Evolutionary conservation across 257 asterid species (phyloP).

Genomic region (Solanum medicagineum): DNA sequence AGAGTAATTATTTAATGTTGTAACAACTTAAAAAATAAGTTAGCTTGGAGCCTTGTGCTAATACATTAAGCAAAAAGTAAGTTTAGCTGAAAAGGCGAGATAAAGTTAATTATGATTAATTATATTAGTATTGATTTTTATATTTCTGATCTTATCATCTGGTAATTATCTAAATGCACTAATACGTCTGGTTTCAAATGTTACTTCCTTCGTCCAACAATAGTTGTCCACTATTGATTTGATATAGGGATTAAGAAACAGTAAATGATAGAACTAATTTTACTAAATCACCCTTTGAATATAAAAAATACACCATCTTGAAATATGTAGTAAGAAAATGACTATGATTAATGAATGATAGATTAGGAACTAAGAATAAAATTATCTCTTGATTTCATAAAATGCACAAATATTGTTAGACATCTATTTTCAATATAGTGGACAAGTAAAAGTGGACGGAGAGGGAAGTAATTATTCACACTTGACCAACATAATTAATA

Average conservation of each 20-base stretch:
- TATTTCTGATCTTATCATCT: neutral
- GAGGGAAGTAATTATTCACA: neutral
- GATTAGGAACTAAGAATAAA: too few relatives aligned
- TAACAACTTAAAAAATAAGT: slow-evolving; percentile 6
- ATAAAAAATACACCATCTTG: too few relatives aligned
- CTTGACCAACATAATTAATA: neutral
- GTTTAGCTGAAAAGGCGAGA: slow-evolving; percentile 2
- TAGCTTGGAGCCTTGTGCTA: slow-evolving; percentile 42
- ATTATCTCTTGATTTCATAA: too few relatives aligned
- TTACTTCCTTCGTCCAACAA: neutral
- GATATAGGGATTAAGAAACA: too few relatives aligned
- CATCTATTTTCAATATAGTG: too few relatives aligned
- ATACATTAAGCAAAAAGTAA: slow-evolving; percentile 8
- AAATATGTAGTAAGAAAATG: too few relatives aligned
- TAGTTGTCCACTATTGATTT: too few relatives aligned
- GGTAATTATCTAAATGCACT: neutral
- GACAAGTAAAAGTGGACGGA: too few relatives aligned
- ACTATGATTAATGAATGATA: too few relatives aligned
- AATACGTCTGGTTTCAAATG: neutral
- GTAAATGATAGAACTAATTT: too few relatives aligned
- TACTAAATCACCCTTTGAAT: too few relatives aligned
- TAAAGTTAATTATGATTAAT: neutral
- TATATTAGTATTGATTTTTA: neutral
- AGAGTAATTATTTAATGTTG: slow-evolving; percentile 1
- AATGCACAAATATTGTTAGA: too few relatives aligned